Conservation (phyloP, 305 asterid genomes). For the Plantago coronopus region DNA sequence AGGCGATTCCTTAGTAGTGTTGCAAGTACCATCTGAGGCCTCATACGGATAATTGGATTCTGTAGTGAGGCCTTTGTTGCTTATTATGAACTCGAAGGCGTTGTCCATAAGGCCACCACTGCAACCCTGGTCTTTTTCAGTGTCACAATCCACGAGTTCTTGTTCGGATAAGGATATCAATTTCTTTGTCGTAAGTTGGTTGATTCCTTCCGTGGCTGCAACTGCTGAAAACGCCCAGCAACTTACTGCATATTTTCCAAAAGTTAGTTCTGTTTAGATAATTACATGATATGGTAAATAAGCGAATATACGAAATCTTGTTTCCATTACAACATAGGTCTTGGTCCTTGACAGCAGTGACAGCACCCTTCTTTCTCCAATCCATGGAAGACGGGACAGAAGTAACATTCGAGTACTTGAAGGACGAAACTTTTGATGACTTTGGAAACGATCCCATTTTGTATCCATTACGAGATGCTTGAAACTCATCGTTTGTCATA, state of each 20-base stretch:
- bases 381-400: slow-evolving; percentile 24
- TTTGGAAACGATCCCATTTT: slow-evolving; percentile 11
- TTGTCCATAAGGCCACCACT: slow-evolving; percentile 29
- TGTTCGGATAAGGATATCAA: slow-evolving; percentile 38
- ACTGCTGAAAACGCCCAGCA: slow-evolving; percentile 66
- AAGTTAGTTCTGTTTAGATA: too few species aligned
- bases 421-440: slow-evolving; percentile 9
- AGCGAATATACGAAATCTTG: not conserved
- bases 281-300: too few species aligned
- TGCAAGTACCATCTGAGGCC: slow-evolving; percentile 18
- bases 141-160: slow-evolving; percentile 43
- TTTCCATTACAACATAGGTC: slow-evolving; percentile 29
- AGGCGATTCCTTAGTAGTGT: slow-evolving; percentile 12
- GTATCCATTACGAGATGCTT: slow-evolving; percentile 13
- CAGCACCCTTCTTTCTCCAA: slow-evolving; percentile 40
- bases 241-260: slow-evolving; percentile 32
- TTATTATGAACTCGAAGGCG: slow-evolving; percentile 16
- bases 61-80: slow-evolving; percentile 25
- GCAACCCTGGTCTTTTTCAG: slow-evolving; percentile 31
- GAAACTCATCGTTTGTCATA: slow-evolving; percentile 24
- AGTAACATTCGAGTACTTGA: slow-evolving; percentile 21
- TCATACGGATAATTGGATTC: slow-evolving; percentile 30
- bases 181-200: slow-evolving; percentile 21
- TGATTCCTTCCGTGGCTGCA: slow-evolving; percentile 33
- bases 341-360: slow-evolving; percentile 36